Evolutionary conservation across 305 asterid genomes (phyloP), one percentile per base, ranked within the genome.

Genomic region (Solanum chacoense): DNA sequence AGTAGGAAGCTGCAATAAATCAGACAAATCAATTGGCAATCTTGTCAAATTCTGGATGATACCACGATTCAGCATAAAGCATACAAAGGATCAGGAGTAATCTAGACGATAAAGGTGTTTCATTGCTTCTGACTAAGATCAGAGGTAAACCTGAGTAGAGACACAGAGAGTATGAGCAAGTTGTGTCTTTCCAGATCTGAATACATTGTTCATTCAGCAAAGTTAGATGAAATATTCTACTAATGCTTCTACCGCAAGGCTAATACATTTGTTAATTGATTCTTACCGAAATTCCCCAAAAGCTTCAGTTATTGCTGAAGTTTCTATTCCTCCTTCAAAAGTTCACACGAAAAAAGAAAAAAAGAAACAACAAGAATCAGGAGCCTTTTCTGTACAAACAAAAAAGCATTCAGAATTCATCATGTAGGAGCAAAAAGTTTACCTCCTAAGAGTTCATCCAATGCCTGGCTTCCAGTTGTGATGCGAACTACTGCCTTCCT

Each of bases 141-240:
- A 40, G 42, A 87, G 28, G 80, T 87, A n/a, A 88, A 96, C 99
- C 98, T 95, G 99, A 75, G 99, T 97, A 77, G 98, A 93, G 87
- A 97, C 99, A 45, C 99, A 97, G 13, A 97, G 98, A 22, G 99
- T 97, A 87, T 97, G 99, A 22, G 98, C 98, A 90, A 96, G 98
- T 93, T 97, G 99, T 87, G 99, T 97, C 93, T 97, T 97, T 89
- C 99, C 99, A 79, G 99, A 96, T 92, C 99, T 97, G 95, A 88
- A 76, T 91, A 91, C 86, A 88, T 86, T 13, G 67, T 87, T 74
- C 50, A 92, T 85, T 73, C 59, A 88, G 81, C 28, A 50, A 14
- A 75, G 73, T 89, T 87, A 87, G 65, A 85, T 89, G 31, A 89
- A 88, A 31, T 26, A 89, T 65, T 87, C 88, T 78, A 67, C 37